Evolutionary conservation across 352 stramenopile genomes (phyloP), one percentile per base, ranked within the genome.

Genomic region (Bremia lactucae): DNA sequence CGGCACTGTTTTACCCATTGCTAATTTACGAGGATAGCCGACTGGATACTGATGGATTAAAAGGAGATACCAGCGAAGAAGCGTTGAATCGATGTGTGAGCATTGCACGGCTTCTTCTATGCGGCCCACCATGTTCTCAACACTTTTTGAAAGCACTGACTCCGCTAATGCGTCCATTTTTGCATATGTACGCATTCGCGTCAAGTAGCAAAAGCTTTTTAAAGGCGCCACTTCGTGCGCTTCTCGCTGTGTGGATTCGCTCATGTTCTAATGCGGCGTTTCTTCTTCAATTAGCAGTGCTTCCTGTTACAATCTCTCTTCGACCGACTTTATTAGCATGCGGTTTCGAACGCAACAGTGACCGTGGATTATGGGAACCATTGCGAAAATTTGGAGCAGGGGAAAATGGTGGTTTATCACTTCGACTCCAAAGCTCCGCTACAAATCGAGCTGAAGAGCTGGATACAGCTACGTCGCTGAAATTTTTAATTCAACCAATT

Each of bases 151-250:
- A 51, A 19, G 62, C 60, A 3, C 41, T 87, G 2, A 56, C 59
- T 2, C 65, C 68, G 4, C 15, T 87, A 13, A 38, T 85, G 25
- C 69, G 76, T 18, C 74, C 79, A 10, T 48, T 89, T 6, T 36
- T 87, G n/a, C 72, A 86, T 26, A 59, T 89, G 36, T 81, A 82
- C 36, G 68, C 58, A 10, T 92, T 92, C 37, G 74, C 75, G 3
- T 25, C 45, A 10, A 44, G 24, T 6, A 88, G 76, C 55, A 92
- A 87, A 40, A 86, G 68, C 42, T 72, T 72, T 34, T 51, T 85
- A 31, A 28, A 26, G 8, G 26, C 44, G 24, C 52, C 57, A 13
- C 44, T 67, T 6, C 52, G 53, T 37, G 36, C 25, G 7, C 23
- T 31, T 36, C 55, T 41, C 18, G 74, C 22, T 42, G 46, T 11